Percentiles rank a stretch among this genome's conserved stretches.
phyloP scores from a whole-genome alignment of 148 eudicot genomes.

The Camellia granthamiana region DNA sequence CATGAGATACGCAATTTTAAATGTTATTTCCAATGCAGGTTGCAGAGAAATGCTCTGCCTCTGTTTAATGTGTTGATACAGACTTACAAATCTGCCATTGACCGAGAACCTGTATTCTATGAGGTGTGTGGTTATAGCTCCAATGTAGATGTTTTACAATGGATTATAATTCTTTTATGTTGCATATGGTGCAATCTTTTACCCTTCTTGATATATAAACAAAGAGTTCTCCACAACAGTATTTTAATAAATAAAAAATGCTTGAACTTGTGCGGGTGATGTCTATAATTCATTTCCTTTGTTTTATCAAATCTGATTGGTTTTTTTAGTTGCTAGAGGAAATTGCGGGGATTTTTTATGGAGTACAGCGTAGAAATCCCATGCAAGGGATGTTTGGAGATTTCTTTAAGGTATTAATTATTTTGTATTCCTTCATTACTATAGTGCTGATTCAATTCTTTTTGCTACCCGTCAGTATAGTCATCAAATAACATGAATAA shows the following conservation, averaged over 20 bases:
- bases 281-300: background rate
- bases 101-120: constrained; percentile 63
- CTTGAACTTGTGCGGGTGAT: background rate
- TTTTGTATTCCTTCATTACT: background rate
- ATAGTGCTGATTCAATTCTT: background rate
- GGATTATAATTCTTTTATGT: background rate
- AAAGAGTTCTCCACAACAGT: constrained; percentile 2
- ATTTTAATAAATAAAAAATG: background rate
- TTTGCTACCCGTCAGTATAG: background rate
- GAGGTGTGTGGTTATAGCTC: constrained; percentile 47
- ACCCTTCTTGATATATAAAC: background rate
- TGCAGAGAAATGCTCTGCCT: constrained; percentile 95
- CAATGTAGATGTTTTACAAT: background rate
- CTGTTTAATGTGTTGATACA: constrained; percentile 79
- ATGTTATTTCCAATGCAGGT: constrained; percentile 38
- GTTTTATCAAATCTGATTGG: constrained; percentile 5
- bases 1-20: background rate
- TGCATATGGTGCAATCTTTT: constrained; percentile 4
- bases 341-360: constrained; percentile 78
- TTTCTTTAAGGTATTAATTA: constrained; percentile 58
- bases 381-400: constrained; percentile 96
- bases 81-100: constrained; percentile 60
- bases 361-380: constrained; percentile 69
- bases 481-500: background rate
- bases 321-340: constrained; percentile 67